These are phyloP conservation scores for Aspergillus steynii DNA, from an alignment of 495 filamentous ascomycete species.

Conservation along the genomic window DNA sequence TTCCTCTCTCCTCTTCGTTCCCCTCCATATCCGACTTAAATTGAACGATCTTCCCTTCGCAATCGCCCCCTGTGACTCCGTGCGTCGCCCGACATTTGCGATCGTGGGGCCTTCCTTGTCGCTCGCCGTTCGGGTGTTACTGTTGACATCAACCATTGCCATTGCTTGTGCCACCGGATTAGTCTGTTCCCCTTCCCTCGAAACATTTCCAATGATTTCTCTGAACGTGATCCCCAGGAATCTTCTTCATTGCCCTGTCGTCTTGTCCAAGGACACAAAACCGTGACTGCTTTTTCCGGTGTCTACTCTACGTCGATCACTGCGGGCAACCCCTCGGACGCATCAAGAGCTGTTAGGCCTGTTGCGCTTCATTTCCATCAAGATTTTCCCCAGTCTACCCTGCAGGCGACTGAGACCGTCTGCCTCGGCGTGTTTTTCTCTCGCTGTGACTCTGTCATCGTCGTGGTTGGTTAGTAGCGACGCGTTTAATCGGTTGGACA, in stretches of 20 bases:
- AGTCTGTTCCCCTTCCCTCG: constrained; percentile 7
- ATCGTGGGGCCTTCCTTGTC: constrained; percentile 12
- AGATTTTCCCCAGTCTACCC: too few species aligned
- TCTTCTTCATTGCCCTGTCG: neutral
- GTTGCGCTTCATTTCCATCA: too few species aligned
- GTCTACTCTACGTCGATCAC: neutral
- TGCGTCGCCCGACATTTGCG: constrained; percentile 7
- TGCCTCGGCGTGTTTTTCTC: too few species aligned
- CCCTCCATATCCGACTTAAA: neutral
- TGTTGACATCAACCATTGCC: constrained; percentile 1
- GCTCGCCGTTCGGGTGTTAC: constrained; percentile 4
- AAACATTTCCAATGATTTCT: neutral
- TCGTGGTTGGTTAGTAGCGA: too few species aligned
- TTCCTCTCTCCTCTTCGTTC: constrained; percentile 5
- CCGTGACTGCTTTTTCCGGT: neutral
- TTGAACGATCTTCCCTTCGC: too few species aligned
- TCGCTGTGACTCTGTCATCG: too few species aligned
- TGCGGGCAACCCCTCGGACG: too few species aligned
- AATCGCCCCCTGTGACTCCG: neutral
- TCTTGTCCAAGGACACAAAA: neutral
- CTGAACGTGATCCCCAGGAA: constrained; percentile 3
- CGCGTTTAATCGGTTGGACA: too few species aligned
- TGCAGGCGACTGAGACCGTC: too few species aligned
- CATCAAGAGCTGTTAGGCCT: too few species aligned
- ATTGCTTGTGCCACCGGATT: constrained; percentile 11